These are phyloP conservation scores for Globisporangium abappressorium DNA, from an alignment of 352 stramenopile genomes.

Conservation along the genomic window DNA sequence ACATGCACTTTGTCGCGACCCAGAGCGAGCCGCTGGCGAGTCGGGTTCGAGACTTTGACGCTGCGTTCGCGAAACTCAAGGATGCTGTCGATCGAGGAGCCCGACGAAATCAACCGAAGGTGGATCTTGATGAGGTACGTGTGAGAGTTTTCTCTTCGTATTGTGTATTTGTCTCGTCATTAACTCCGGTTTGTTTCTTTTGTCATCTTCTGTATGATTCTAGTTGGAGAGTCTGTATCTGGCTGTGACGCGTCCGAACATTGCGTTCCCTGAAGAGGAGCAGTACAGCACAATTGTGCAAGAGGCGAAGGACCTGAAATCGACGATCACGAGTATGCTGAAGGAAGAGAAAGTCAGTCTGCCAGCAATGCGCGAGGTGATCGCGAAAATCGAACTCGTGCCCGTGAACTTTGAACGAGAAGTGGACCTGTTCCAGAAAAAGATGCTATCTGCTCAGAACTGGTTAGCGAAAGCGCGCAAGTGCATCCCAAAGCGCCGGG, in stretches of 20 bases:
- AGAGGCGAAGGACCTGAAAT: slow-evolving; percentile 57
- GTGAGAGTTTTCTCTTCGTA: not conserved
- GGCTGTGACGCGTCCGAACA: slow-evolving; percentile 33
- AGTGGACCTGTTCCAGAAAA: slow-evolving; percentile 77
- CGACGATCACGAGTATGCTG: slow-evolving; percentile 65
- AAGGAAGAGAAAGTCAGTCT: slow-evolving; percentile 81
- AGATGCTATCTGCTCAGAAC: slow-evolving; percentile 81
- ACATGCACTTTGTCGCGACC: slow-evolving; percentile 45
- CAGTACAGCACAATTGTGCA: slow-evolving; percentile 47
- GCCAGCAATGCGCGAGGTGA: slow-evolving; percentile 72
- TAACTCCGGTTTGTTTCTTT: not conserved
- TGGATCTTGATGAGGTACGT: slow-evolving; percentile 48
- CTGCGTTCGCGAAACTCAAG: slow-evolving; percentile 59
- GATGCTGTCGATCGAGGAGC: slow-evolving; percentile 60
- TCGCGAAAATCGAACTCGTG: slow-evolving; percentile 81
- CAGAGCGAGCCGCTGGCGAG: slow-evolving; percentile 36
- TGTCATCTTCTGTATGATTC: not conserved
- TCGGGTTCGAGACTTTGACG: slow-evolving; percentile 51
- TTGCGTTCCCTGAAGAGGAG: slow-evolving; percentile 63
- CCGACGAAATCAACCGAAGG: slow-evolving; percentile 66
- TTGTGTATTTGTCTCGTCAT: not conserved
- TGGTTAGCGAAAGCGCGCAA: slow-evolving; percentile 86
- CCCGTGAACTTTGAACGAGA: slow-evolving; percentile 82
- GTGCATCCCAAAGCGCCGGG: slow-evolving; percentile 78
- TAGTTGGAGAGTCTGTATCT: slow-evolving; percentile 50